Conservation (phyloP, 495 filamentous ascomycete genomes). For the Opeltia flavorubescens region DNA sequence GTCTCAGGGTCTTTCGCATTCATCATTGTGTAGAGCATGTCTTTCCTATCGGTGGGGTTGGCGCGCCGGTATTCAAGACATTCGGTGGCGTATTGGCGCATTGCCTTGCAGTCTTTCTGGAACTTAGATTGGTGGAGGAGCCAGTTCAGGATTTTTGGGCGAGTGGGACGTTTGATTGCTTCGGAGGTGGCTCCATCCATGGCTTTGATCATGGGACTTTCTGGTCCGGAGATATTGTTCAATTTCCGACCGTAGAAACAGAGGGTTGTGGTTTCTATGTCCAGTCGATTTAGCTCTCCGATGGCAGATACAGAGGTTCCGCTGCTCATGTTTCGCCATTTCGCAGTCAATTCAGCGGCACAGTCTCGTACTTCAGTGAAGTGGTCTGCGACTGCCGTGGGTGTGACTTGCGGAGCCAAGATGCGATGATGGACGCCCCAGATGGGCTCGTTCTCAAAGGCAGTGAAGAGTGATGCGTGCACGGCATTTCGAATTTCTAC, state of each 20-base stretch:
- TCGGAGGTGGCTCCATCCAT: slow-evolving; percentile 30
- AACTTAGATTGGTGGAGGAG: slow-evolving; percentile 34
- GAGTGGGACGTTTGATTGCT: slow-evolving; percentile 25
- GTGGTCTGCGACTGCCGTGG: slow-evolving; percentile 20
- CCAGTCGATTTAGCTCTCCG: slow-evolving; percentile 59
- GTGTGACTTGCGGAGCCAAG: slow-evolving; percentile 28
- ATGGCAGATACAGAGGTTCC: slow-evolving; percentile 39
- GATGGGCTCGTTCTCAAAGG: slow-evolving; percentile 42
- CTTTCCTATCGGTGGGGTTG: slow-evolving; percentile 43
- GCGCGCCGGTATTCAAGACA: slow-evolving; percentile 42
- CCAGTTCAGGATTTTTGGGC: slow-evolving; percentile 28
- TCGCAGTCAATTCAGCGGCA: slow-evolving; percentile 48
- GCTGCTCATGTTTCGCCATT: slow-evolving; percentile 38
- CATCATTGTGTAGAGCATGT: slow-evolving; percentile 58
- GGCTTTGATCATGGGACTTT: slow-evolving; percentile 24
- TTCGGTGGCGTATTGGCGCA: slow-evolving; percentile 42
- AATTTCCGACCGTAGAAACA: slow-evolving; percentile 37
- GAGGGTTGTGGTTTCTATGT: slow-evolving; percentile 55
- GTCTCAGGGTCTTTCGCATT: slow-evolving; percentile 52
- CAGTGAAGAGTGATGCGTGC: slow-evolving; percentile 63
- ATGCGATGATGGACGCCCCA: slow-evolving; percentile 63
- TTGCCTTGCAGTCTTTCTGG: slow-evolving; percentile 37
- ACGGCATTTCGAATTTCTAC: slow-evolving; percentile 47
- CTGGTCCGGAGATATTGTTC: slow-evolving; percentile 20
- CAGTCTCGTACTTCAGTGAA: slow-evolving; percentile 52